Conservation (phyloP, 2,329 filamentous ascomycete genomes). For the Ophiostoma angusticollis region DNA sequence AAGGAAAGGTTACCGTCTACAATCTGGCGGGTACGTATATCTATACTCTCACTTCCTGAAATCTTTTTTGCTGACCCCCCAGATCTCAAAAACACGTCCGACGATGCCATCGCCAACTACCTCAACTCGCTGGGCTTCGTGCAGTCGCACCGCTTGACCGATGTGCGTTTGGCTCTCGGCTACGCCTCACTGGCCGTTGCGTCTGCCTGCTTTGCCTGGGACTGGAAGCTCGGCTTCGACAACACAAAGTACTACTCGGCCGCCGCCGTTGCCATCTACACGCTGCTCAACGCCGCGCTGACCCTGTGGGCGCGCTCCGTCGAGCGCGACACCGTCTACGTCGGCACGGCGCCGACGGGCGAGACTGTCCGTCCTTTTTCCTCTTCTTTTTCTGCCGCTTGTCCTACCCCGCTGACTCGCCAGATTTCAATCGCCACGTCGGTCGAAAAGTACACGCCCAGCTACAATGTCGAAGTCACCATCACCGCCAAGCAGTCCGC, state of each 20-base stretch:
- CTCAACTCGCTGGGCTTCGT: slow-evolving; percentile 76
- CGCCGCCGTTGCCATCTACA: slow-evolving; percentile 67
- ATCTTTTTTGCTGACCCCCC: slow-evolving; percentile 7
- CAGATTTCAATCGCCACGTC: slow-evolving; percentile 62
- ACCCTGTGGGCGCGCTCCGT: slow-evolving; percentile 76
- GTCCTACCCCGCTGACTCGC: neutral
- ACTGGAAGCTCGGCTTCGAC: slow-evolving; percentile 87
- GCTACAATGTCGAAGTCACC: slow-evolving; percentile 63
- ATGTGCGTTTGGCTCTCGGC: slow-evolving; percentile 72
- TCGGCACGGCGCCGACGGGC: slow-evolving; percentile 53
- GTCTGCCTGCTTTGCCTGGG: slow-evolving; percentile 74
- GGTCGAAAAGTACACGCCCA: slow-evolving; percentile 66
- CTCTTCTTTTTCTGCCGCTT: slow-evolving; percentile 1
- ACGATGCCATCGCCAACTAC: slow-evolving; percentile 90
- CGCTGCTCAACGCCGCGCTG: slow-evolving; percentile 61
- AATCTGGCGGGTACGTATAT: slow-evolving; percentile 45
- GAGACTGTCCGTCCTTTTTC: slow-evolving; percentile 8
- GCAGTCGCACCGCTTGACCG: slow-evolving; percentile 67
- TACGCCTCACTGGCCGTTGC: slow-evolving; percentile 72
- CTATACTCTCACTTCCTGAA: neutral
- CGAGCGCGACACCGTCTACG: slow-evolving; percentile 72
- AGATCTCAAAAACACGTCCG: slow-evolving; percentile 95
- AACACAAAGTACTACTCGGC: slow-evolving; percentile 70
- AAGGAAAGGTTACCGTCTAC: slow-evolving; percentile 52
- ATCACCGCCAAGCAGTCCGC: slow-evolving; percentile 29